Evolutionary conservation across 768 basidiomycete species (phyloP).

Genomic region (Auriscalpium microsporum): DNA sequence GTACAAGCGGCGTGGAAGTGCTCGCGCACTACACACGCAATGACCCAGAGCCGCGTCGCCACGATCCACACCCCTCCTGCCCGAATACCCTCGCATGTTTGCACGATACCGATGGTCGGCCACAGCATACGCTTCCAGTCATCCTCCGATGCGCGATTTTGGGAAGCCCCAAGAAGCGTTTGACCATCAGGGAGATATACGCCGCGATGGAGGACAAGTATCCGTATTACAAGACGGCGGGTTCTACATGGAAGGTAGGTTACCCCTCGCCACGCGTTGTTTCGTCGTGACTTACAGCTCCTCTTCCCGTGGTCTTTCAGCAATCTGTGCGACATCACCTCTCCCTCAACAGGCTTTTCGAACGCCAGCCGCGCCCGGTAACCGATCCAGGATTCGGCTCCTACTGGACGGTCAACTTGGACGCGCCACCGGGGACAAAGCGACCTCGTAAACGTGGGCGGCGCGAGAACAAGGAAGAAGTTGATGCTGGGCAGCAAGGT

Average conservation of each 20-base stretch:
- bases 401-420: slow-evolving; percentile 84
- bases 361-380: slow-evolving; percentile 72
- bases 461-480: slow-evolving; percentile 35
- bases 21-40: not conserved
- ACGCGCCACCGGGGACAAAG: slow-evolving; percentile 81
- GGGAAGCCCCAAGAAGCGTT: slow-evolving; percentile 62
- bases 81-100: slow-evolving; percentile 72
- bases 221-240: slow-evolving; percentile 70
- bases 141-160: slow-evolving; percentile 80
- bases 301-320: slow-evolving; percentile 27
- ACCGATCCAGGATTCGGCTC: slow-evolving; percentile 84
- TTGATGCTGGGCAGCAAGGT: slow-evolving; percentile 10
- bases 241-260: slow-evolving; percentile 77
- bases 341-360: slow-evolving; percentile 74
- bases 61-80: slow-evolving; percentile 65
- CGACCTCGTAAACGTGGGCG: slow-evolving; percentile 75
- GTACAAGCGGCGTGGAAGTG: slow-evolving; percentile 1
- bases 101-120: slow-evolving; percentile 69
- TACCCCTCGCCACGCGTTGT: not conserved
- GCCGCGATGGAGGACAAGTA: slow-evolving; percentile 84
- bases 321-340: slow-evolving; percentile 86
- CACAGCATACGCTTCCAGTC: slow-evolving; percentile 78
- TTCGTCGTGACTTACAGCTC: not conserved
- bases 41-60: slow-evolving; percentile 26
- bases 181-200: slow-evolving; percentile 81